Base-by-base conservation (phyloP, 2,329 filamentous ascomycete species). In the Aspergillus sp. region DNA sequence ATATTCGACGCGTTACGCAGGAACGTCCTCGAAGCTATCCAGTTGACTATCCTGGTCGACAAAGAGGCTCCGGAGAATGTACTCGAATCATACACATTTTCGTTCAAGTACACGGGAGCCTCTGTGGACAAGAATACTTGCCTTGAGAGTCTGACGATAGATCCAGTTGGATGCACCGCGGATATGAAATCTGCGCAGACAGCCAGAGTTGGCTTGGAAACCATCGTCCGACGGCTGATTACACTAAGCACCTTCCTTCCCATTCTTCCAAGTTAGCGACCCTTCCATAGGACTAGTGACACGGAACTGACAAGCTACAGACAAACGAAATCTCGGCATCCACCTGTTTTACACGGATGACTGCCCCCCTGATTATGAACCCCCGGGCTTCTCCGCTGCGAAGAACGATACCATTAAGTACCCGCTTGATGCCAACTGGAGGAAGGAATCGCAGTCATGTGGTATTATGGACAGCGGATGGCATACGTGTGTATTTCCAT, bases 1-100 rank as follows among this genome's bases (percentile, higher is more conserved):
- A 75, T 76, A 3, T 80, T 80, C 57, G 70, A 76, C 16, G 77
- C 76, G 4, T 57, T 81, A 4, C 63, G 70, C 45, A 68, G 66
- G 19, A 72, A 72, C 23, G 65, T 71, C 20, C 68, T 81, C 3
- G 68, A 71, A 23, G 71, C 72, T 2, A 53, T 81, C n/a, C 75
- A 80, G 53, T 58, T 81, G 29, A 76, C 73, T 32, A 69, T 81
- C 17, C 71, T 75, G 52, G 67, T 72, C 25, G 68, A 76, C 54
- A 67, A 68, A 17, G 58, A 71, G 16, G 52, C 65, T 5, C 66
- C 69, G 3, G 57, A 62, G 6, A 63, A 74, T 25, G 70, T 80
- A n/a, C 45, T 81, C 10, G 79, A 81, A 61, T 72, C 70, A 4
- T 81, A 81, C 60, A 78, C 72, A 1, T 80, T 80, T 56, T 71